Evolutionary conservation across 75 land plant genomes (phyloP), one percentile per base, ranked within the genome.

Genomic region (Adiantum capillusveneris): DNA sequence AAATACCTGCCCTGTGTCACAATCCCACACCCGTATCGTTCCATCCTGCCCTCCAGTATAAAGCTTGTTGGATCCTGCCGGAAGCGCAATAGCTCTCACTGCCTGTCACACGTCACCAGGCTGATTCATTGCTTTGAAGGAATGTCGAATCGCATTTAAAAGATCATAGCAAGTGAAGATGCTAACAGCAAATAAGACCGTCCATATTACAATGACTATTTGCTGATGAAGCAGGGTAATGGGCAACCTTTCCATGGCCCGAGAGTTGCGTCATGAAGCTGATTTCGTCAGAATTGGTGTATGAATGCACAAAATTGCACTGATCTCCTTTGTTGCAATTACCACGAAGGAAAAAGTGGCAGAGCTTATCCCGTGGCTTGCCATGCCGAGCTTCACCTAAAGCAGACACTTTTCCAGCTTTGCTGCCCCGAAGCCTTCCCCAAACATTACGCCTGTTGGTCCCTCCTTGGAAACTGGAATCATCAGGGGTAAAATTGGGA

Each of bases 11-110:
- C 99, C 99, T 41, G 91, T 75, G 46, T 76, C 75, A 63, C 93
- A 84, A 54, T 95, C 96, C 99, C 99, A 95, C 25, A 83, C 73
- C 48, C 81, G 75, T 22, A 95, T 77, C 0, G 90, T 67, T 58
- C 72, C 79, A 61, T 95, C 99, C 48, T 84, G 82, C 61, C 99
- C 81, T 21, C 92, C 99, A 39, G 89, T 79, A 59, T 84, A 95
- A 18, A 95, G 84, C 72, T 86, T 87, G 61, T 86, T 83, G 0
- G 84, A 79, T n/a, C 91, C 88, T 30, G 81, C 62, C 13, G 91
- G 97, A 22, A 82, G 57, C 11, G 79, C 80, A 58, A 95, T 90
- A 31, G 85, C 97, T 56, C 75, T 72, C 6, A 90, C 64, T 45
- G 71, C 89, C 97, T 92, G 73, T 62, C 3, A 66, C 11, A 46